phyloP scores from a whole-genome alignment of 2,329 filamentous ascomycete species.

The Lecanosticta acicola region DNA sequence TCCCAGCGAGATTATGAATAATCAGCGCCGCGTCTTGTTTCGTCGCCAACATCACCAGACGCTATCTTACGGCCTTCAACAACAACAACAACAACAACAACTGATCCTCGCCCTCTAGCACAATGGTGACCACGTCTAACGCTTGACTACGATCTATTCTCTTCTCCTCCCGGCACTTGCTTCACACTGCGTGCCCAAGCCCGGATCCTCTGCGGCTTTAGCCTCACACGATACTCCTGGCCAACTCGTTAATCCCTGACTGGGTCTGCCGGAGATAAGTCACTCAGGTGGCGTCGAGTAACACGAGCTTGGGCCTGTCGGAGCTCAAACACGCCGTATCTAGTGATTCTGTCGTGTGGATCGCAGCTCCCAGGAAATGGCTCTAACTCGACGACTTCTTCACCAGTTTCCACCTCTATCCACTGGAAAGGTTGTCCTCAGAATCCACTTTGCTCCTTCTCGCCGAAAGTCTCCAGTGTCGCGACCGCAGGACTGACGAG shows the following conservation, averaged over 20 bases:
- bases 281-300: not conserved
- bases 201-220: not conserved
- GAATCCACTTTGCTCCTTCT: not conserved
- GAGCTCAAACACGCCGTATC: not conserved
- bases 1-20: too few relatives aligned
- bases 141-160: not conserved
- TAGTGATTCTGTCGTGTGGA: not conserved
- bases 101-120: not conserved
- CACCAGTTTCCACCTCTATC: not conserved
- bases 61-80: not conserved
- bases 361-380: not conserved
- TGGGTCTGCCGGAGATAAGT: not conserved
- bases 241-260: not conserved
- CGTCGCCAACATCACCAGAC: not conserved
- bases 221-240: not conserved
- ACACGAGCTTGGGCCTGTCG: not conserved
- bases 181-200: not conserved
- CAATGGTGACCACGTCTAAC: not conserved
- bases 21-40: not conserved
- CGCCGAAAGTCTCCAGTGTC: not conserved
- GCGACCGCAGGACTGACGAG: not conserved
- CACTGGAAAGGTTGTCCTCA: not conserved
- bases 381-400: not conserved
- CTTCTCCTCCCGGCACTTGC: not conserved
- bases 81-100: not conserved